phyloP scores from a whole-genome alignment of 2,329 filamentous ascomycete genomes.

The Cercospora citrullina region DNA sequence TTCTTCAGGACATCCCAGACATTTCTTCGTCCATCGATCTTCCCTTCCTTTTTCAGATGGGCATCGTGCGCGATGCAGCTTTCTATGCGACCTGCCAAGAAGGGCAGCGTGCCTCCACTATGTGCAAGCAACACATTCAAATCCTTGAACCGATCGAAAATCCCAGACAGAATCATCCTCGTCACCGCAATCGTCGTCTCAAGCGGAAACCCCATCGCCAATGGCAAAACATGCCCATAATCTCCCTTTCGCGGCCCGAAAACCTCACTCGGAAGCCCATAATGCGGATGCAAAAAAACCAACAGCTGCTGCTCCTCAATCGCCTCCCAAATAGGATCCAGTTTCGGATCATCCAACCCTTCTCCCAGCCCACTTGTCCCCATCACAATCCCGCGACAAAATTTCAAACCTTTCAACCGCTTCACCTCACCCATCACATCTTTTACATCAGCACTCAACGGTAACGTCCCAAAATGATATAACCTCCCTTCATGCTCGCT shows the following conservation, averaged over 20 bases:
- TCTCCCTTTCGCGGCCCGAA: slow-evolving; percentile 72
- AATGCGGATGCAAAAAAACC: slow-evolving; percentile 88
- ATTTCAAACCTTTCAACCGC: slow-evolving; percentile 60
- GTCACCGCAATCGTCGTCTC: slow-evolving; percentile 90
- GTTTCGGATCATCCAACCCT: slow-evolving; percentile 73
- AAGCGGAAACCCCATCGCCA: slow-evolving; percentile 84
- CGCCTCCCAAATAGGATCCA: slow-evolving; percentile 71
- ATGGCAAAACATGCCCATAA: slow-evolving; percentile 83
- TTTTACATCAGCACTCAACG: slow-evolving; percentile 65
- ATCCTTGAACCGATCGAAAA: slow-evolving; percentile 72
- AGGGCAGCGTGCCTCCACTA: slow-evolving; percentile 83
- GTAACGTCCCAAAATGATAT: slow-evolving; percentile 81
- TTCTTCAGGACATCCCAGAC: slow-evolving; percentile 67
- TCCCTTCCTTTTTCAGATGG: slow-evolving; percentile 64
- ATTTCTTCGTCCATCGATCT: slow-evolving; percentile 56
- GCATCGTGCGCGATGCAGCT: slow-evolving; percentile 83
- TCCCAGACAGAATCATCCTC: slow-evolving; percentile 81
- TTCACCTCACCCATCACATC: slow-evolving; percentile 66
- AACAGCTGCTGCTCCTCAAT: slow-evolving; percentile 65
- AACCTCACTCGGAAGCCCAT: slow-evolving; percentile 77
- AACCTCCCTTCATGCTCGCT: slow-evolving; percentile 64
- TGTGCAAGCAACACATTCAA: slow-evolving; percentile 80
- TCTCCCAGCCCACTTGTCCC: slow-evolving; percentile 78
- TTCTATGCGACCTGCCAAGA: slow-evolving; percentile 84
- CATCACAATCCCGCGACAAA: slow-evolving; percentile 82